Base-by-base conservation (phyloP, 116 monocot species). In the Zostera marina region DNA sequence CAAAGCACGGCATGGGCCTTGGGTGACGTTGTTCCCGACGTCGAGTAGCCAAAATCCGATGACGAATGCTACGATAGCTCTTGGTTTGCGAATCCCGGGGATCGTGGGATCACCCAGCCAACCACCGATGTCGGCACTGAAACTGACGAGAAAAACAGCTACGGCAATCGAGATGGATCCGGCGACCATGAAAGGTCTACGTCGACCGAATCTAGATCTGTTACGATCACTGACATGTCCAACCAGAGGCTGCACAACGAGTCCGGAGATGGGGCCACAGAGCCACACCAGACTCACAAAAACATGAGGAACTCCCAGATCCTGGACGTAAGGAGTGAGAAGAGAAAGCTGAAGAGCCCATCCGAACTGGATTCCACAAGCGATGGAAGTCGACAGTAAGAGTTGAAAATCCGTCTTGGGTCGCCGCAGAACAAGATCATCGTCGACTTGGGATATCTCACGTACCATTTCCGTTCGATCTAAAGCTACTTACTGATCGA, bases 291-390 rank as follows among this genome's bases (percentile, higher is more conserved):
- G 71, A 56, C 94, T 88, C 1, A 84, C 81, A 43, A 61, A 81
- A 23, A 68, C 64, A 69, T 94, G 94, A 20, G 88, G 81, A 53
- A 94, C 82, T 1, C 93, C 94, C 10, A 94, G 81, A 71, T 94
- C 94, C 66, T 94, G 94, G 47, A 94, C 94, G 67, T 94, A 94
- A 0, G 94, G 94, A 0, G 88, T 94, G 9, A 94, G 79, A 25
- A 88, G 77, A 4, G 88, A 88, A n/a, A 94, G 88, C 73, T 94
- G 94, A 45, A 94, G 77, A 2, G 94, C 94, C 94, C 94, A 88
- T 26, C 88, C 94, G 73, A 94, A 94, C 73, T 94, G 94, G 44
- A 93, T 67, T 23, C 93, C 94, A 53, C 77, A 67, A 5, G 82
- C 79, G 10, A 87, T 68, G 3, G 76, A 68, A 4, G 82, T 70